phyloP scores from a whole-genome alignment of 2,329 filamentous ascomycete species.

The Neofusicoccum sp. region DNA sequence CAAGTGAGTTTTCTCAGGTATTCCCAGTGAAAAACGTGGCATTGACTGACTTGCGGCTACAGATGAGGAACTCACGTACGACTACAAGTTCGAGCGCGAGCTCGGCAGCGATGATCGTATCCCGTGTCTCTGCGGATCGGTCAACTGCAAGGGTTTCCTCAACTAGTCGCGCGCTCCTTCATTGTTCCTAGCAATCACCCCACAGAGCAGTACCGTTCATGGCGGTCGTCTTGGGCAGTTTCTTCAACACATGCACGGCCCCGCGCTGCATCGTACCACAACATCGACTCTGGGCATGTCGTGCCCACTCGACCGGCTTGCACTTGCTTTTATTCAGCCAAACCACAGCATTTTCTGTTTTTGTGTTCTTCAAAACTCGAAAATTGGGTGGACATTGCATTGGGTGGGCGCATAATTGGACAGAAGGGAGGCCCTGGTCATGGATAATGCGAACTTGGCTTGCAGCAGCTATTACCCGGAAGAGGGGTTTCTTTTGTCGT shows the following conservation, averaged over 20 bases:
- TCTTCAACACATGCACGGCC: background rate
- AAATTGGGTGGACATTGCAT: slow-evolving; percentile 21
- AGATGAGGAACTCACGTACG: slow-evolving; percentile 99
- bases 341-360: slow-evolving; percentile 4
- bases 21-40: background rate
- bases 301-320: slow-evolving; percentile 3
- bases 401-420: slow-evolving; percentile 19
- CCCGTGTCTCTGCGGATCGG: slow-evolving; percentile 93
- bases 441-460: slow-evolving; percentile 10
- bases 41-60: slow-evolving; percentile 20
- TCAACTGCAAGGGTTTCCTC: slow-evolving; percentile 97
- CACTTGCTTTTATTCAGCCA: slow-evolving; percentile 2
- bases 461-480: slow-evolving; percentile 1
- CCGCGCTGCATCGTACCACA: background rate
- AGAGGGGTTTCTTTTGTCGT: background rate
- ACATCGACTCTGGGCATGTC: slow-evolving; percentile 3
- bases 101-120: slow-evolving; percentile 93
- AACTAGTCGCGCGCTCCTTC: slow-evolving; percentile 62
- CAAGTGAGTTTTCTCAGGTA: slow-evolving; percentile 67
- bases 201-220: background rate
- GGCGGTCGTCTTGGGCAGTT: background rate
- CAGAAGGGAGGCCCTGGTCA: slow-evolving; percentile 10
- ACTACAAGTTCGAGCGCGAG: slow-evolving; percentile 99
- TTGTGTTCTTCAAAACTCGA: slow-evolving; percentile 15
- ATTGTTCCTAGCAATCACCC: background rate